Conservation (phyloP, 2,329 filamentous ascomycete genomes). For the Myriosclerotinia scirpicola region DNA sequence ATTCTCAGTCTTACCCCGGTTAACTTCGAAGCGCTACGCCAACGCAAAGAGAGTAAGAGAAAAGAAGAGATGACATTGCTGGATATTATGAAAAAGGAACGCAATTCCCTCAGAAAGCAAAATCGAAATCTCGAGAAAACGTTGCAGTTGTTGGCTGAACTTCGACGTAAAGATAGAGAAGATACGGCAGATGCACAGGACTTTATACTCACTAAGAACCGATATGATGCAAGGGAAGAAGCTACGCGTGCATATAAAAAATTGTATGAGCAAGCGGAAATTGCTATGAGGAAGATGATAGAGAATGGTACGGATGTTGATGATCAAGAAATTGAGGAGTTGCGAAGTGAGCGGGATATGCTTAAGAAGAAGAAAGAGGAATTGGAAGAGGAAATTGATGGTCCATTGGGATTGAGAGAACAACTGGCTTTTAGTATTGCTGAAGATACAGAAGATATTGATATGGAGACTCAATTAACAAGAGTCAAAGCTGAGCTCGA, state of each 20-base stretch:
- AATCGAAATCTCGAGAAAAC: neutral
- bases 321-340: conserved; percentile 1
- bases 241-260: neutral
- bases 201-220: conserved; percentile 3
- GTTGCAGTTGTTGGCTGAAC: neutral
- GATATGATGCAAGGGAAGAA: neutral
- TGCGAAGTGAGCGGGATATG: conserved; percentile 8
- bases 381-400: conserved; percentile 14
- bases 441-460: neutral
- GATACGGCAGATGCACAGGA: neutral
- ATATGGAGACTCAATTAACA: neutral
- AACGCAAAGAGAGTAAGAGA: conserved; percentile 6
- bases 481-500: conserved; percentile 3
- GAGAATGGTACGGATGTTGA: neutral
- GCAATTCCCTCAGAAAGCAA: neutral
- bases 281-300: neutral
- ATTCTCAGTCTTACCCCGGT: conserved; percentile 9
- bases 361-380: conserved; percentile 6
- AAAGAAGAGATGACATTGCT: conserved; percentile 1
- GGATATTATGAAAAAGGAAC: neutral
- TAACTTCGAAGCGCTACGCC: conserved; percentile 9
- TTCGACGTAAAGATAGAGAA: neutral
- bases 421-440: neutral
- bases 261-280: neutral
- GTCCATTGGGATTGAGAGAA: conserved; percentile 13